phyloP scores from a whole-genome alignment of 208 protist species.

The Acanthamoeba castellanii region DNA sequence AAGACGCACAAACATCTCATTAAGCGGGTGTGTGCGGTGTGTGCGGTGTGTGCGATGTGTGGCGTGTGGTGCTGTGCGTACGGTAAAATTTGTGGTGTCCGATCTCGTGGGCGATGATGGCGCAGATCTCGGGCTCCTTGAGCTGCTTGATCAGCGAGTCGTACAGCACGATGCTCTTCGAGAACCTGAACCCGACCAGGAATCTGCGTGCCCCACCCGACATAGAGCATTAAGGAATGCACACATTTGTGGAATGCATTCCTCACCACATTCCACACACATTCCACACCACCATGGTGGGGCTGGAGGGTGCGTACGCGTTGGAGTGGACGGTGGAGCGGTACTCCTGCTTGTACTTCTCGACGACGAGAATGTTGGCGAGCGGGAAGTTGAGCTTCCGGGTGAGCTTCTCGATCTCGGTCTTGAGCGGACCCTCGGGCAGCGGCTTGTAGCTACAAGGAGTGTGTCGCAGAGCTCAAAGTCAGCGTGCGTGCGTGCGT shows the following conservation, averaged over 20 bases:
- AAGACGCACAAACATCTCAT: neutral
- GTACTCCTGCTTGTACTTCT: slow-evolving; percentile 41
- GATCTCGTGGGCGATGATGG: slow-evolving; percentile 84
- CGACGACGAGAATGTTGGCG: slow-evolving; percentile 32
- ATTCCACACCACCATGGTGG: neutral
- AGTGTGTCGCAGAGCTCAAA: too few species aligned
- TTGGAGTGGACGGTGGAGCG: slow-evolving; percentile 40
- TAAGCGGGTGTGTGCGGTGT: neutral
- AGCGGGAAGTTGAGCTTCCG: slow-evolving; percentile 36
- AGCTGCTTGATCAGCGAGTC: slow-evolving; percentile 80
- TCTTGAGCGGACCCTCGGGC: slow-evolving; percentile 15
- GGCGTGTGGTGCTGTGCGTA: neutral
- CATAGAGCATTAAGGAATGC: neutral
- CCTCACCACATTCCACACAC: neutral
- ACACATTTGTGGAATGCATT: neutral
- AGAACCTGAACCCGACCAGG: slow-evolving; percentile 77
- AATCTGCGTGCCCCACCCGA: slow-evolving; percentile 26
- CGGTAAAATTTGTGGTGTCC: slow-evolving; percentile 82
- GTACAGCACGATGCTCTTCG: slow-evolving; percentile 78
- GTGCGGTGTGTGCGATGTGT: neutral
- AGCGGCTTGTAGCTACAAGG: neutral
- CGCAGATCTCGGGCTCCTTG: slow-evolving; percentile 74
- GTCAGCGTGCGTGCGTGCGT: neutral
- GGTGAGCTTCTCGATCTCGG: slow-evolving; percentile 11
- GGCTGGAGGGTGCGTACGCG: neutral